Base-by-base conservation (phyloP, 225 moss, liverwort and hornwort genomes). In the Anthoceros angustus region DNA sequence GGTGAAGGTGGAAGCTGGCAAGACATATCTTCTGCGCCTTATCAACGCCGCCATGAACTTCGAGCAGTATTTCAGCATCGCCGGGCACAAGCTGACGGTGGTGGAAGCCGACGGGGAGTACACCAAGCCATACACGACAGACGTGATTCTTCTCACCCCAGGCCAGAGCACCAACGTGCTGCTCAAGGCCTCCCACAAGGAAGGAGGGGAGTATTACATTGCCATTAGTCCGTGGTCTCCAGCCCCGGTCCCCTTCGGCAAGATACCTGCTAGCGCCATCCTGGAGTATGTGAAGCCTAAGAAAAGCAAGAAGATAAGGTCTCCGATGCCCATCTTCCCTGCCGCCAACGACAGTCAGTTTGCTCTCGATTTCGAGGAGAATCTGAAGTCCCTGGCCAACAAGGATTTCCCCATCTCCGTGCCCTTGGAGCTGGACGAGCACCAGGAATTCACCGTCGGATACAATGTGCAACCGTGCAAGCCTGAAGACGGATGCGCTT, bases 151-250 rank as follows among this genome's bases (percentile, higher is more conserved):
- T 23, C 61, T 85, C 18, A 46, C 82, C 39, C 84, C 85, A 6
- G 84, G 84, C 24, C 84, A 85, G 71, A 82, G 77, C 25, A 79
- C 77, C 32, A 82, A 82, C 68, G 82, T 82, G 49, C 73, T 79
- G 12, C 46, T 85, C 26, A 67, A 39, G 42, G 42, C 82, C 26
- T 75, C 77, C 63, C 15, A 77, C 69, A 74, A 49, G 2, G 2
- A 60, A 11, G 55, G 45, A 41, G 84, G 82, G 42, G 69, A 48
- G 26, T 84, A 75, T 64, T 77, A 71, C 41, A 79, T 84, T 70
- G 82, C 77, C 50, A 81, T 79, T 16, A 75, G 70, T 62, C 74
- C 74, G 38, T 82, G 73, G 67, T 76, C 84, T 18, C 55, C 55
- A 1, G 55, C 23, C 66, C 0, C 77, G 26, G 66, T 80, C 42